These are phyloP conservation scores for Puccinia triticina DNA, from an alignment of 1,284 basidiomycete species.

Conservation along the genomic window DNA sequence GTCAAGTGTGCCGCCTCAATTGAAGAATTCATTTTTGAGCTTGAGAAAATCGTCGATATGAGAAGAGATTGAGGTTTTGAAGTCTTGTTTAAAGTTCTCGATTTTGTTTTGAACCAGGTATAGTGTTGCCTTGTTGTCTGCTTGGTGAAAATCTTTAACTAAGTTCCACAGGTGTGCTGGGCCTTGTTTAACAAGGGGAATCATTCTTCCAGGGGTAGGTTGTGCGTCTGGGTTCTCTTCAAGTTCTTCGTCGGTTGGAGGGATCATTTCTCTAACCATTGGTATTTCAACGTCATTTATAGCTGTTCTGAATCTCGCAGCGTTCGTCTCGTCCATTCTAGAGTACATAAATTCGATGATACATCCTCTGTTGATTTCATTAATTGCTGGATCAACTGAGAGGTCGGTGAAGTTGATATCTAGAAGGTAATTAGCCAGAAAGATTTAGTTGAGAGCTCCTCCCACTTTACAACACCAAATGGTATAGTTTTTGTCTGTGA, in stretches of 20 bases:
- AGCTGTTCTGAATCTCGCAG: not conserved
- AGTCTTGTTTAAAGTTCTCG: not conserved
- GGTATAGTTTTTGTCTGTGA: not conserved
- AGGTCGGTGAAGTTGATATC: not conserved
- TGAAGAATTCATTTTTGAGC: not conserved
- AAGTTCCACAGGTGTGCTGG: not conserved
- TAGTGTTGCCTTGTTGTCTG: no score
- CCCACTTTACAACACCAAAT: not conserved
- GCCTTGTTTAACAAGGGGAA: not conserved
- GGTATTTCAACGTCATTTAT: not conserved
- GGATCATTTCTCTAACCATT: not conserved
- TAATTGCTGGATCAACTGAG: not conserved
- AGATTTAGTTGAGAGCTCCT: not conserved
- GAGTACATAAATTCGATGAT: not conserved
- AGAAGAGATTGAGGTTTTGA: not conserved
- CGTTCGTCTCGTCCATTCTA: not conserved
- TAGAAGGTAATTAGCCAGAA: not conserved
- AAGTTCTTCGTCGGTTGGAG: not conserved
- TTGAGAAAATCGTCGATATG: not conserved
- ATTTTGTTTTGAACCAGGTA: no score
- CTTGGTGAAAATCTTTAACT: not conserved
- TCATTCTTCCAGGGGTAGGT: not conserved
- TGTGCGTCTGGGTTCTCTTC: no score
- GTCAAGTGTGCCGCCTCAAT: not conserved
- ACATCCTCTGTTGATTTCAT: not conserved